A percentile compares a stretch with the other conserved stretches of the same genome.
phyloP scores from a whole-genome alignment of 169 alveolate genomes.

The Babesia caballi region DNA sequence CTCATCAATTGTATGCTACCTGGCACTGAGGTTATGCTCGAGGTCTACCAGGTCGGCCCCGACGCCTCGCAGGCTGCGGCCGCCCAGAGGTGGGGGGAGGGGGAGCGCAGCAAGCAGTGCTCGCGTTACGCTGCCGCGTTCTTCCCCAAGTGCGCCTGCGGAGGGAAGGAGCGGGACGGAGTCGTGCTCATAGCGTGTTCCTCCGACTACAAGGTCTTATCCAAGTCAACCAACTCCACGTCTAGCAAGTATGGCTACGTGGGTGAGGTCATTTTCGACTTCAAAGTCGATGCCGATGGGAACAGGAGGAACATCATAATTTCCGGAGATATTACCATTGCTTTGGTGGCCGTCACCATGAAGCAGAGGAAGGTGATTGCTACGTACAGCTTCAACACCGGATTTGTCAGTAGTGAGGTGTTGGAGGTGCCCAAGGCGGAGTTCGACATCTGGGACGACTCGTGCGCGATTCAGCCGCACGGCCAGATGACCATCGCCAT shows the following conservation, averaged over 20 bases:
- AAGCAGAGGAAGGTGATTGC: slow-evolving; percentile 60
- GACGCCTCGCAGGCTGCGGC: neutral
- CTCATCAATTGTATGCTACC: slow-evolving; percentile 35
- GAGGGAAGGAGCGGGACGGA: slow-evolving; percentile 41
- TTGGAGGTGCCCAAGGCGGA: slow-evolving; percentile 47
- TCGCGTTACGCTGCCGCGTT: slow-evolving; percentile 18
- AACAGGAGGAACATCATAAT: slow-evolving; percentile 62
- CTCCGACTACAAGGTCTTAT: slow-evolving; percentile 18
- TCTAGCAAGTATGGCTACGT: slow-evolving; percentile 14
- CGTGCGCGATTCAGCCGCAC: slow-evolving; percentile 40
- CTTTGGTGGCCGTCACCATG: slow-evolving; percentile 62
- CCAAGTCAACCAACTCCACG: slow-evolving; percentile 2
- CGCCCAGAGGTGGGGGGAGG: neutral
- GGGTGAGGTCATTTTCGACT: slow-evolving; percentile 58
- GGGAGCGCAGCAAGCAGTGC: slow-evolving; percentile 13
- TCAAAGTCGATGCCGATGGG: slow-evolving; percentile 66
- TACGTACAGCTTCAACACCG: slow-evolving; percentile 73
- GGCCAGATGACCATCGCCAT: slow-evolving; percentile 40
- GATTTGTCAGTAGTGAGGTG: slow-evolving; percentile 43
- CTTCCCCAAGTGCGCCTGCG: slow-evolving; percentile 47
- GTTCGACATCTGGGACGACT: slow-evolving; percentile 61
- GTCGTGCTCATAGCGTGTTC: slow-evolving; percentile 23
- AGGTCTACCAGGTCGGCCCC: slow-evolving; percentile 29
- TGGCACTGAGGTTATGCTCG: slow-evolving; percentile 35
- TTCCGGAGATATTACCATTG: slow-evolving; percentile 71